Percentiles rank a stretch among this genome's conserved stretches.
Conservation (phyloP, 139 green algal genomes). For the Volvox africanus region DNA sequence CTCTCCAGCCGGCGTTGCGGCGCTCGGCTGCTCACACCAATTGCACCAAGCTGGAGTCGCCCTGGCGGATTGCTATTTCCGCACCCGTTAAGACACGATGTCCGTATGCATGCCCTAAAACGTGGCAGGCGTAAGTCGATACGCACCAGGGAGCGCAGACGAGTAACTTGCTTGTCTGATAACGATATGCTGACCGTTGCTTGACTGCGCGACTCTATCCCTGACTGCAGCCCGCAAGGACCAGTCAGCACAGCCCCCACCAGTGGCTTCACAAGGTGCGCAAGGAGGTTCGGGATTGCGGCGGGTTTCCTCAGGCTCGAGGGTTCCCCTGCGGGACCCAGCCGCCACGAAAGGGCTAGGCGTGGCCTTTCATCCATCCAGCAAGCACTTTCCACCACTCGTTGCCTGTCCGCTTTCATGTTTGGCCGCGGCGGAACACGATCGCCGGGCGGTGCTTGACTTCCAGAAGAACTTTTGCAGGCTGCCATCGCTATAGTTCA, state of each 20-base stretch:
- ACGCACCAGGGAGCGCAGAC: background rate
- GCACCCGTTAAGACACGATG: too few species aligned
- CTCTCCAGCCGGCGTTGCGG: constrained; percentile 9
- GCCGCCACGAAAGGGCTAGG: too few species aligned
- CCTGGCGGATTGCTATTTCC: background rate
- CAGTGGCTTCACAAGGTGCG: background rate
- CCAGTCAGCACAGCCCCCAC: background rate
- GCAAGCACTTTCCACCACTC: too few species aligned
- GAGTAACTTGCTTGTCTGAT: background rate
- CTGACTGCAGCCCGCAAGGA: background rate
- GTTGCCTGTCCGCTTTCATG: too few species aligned
- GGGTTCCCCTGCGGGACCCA: too few species aligned
- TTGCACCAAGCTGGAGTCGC: background rate
- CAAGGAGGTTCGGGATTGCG: too few species aligned
- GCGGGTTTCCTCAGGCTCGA: too few species aligned
- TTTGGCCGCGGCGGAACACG: too few species aligned
- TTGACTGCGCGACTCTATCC: background rate
- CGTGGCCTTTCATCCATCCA: too few species aligned
- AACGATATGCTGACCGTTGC: background rate
- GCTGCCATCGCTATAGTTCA: too few species aligned
- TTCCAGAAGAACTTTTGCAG: too few species aligned
- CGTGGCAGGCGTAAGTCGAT: constrained; percentile 39
- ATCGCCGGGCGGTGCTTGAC: too few species aligned
- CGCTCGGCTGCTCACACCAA: constrained; percentile 6
- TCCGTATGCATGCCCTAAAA: background rate